Percentiles rank a stretch among this genome's conserved stretches.
Conservation (phyloP, 257 asterid species). For the Craterostigma plantagineum region DNA sequence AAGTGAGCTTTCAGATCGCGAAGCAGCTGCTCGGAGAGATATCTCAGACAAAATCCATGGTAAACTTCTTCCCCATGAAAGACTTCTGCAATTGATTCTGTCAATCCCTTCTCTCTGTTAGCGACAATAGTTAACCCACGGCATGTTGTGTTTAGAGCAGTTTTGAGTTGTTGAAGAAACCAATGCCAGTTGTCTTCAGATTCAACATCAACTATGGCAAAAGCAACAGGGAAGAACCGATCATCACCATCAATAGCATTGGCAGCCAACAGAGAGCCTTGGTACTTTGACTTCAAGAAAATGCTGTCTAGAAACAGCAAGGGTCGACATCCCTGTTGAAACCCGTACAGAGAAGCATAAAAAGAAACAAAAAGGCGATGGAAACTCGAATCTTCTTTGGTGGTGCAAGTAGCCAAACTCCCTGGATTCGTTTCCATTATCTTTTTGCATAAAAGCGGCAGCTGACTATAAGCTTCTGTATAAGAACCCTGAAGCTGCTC, state of each 20-base stretch:
- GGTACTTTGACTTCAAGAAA: conserved; percentile 75
- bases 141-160: conserved; percentile 30
- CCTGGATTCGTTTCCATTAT: conserved; percentile 94
- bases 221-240: conserved; percentile 80
- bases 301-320: conserved; percentile 79
- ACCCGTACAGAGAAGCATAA: conserved; percentile 74
- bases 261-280: conserved; percentile 79
- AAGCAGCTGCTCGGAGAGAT: conserved; percentile 64
- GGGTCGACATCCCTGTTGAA: conserved; percentile 89
- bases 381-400: conserved; percentile 86
- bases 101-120: conserved; percentile 78
- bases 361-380: conserved; percentile 88
- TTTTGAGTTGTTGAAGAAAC: conserved; percentile 73
- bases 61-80: conserved; percentile 60
- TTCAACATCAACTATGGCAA: conserved; percentile 81
- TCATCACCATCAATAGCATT: conserved; percentile 92
- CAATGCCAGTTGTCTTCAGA: conserved; percentile 85
- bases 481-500: conserved; percentile 99
- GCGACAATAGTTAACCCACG: conserved; percentile 69
- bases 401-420: conserved; percentile 79
- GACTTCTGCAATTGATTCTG: conserved; percentile 48
- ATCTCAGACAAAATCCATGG: conserved; percentile 69
- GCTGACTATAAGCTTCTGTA: conserved; percentile 83
- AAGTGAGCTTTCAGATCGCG: conserved; percentile 73
- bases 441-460: conserved; percentile 73